Percentiles rank a stretch among this genome's conserved stretches.
These are phyloP conservation scores for Lagerstroemia speciosa DNA, from an alignment of 345 rosid genomes.

Conservation along the genomic window DNA sequence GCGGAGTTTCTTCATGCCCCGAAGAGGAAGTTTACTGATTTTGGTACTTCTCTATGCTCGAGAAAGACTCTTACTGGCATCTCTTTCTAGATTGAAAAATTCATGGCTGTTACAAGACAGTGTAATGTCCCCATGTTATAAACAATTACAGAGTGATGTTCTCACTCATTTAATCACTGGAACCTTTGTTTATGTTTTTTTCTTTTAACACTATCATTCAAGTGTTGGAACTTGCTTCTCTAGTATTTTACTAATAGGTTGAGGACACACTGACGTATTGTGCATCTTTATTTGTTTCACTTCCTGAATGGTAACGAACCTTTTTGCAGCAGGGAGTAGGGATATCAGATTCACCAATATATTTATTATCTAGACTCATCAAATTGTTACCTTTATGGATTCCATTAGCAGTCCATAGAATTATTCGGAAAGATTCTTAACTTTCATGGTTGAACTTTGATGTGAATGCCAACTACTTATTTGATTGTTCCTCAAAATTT, in stretches of 20 bases:
- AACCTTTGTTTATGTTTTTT: not conserved
- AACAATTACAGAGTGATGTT: not conserved
- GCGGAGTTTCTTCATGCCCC: constrained; percentile 98
- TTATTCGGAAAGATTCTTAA: not conserved
- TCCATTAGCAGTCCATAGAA: not conserved
- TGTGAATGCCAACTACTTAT: not conserved
- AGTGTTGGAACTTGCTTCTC: too few relatives aligned
- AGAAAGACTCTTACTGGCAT: not conserved
- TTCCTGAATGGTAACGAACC: too few relatives aligned
- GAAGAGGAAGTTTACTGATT: constrained; percentile 64
- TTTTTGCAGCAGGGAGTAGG: too few relatives aligned
- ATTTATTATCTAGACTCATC: too few relatives aligned
- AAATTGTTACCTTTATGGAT: not conserved
- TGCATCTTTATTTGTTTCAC: too few relatives aligned
- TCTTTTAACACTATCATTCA: too few relatives aligned
- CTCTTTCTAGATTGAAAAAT: not conserved
- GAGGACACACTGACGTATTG: too few relatives aligned
- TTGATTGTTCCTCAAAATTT: not conserved
- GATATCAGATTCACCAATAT: too few relatives aligned
- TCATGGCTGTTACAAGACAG: not conserved
- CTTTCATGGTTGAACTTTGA: not conserved
- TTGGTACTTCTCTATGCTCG: constrained; percentile 33
- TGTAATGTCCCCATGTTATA: not conserved
- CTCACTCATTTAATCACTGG: not conserved
- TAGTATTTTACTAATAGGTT: not conserved